Percentiles rank a stretch among this genome's conserved stretches.
phyloP scores from a whole-genome alignment of 495 filamentous ascomycete species.

The Penicillium diatomitis region DNA sequence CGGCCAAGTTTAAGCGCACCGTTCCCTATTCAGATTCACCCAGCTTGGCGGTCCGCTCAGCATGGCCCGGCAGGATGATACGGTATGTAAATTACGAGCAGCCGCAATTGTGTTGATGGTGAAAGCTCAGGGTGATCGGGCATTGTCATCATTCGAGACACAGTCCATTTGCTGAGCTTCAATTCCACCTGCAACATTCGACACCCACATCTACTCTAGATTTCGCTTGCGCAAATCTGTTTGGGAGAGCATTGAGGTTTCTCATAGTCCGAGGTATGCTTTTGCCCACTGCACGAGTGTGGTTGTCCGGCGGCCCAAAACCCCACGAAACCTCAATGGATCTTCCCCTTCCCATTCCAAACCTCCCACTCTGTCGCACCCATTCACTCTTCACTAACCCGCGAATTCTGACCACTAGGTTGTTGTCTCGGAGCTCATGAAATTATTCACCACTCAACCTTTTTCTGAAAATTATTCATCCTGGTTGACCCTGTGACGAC shows the following conservation, averaged over 20 bases:
- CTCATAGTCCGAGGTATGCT: conserved; percentile 25
- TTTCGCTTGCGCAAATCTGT: background rate
- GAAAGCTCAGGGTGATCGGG: conserved; percentile 9
- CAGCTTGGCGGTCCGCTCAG: background rate
- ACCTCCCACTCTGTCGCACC: conserved; percentile 1
- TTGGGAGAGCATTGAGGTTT: background rate
- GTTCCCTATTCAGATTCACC: background rate
- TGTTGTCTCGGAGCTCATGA: conserved; percentile 8
- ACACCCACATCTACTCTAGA: background rate
- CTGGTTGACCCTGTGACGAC: background rate
- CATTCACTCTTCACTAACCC: background rate
- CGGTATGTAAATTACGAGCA: conserved; percentile 21
- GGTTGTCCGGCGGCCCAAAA: conserved; percentile 31
- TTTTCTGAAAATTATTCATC: too few species aligned
- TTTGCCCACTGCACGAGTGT: conserved; percentile 14
- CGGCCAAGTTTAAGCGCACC: background rate
- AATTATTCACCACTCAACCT: background rate
- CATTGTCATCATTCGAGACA: conserved; percentile 3
- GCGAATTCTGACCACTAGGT: background rate
- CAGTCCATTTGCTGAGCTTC: background rate
- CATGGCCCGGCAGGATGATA: background rate
- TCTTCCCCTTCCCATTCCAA: conserved; percentile 17
- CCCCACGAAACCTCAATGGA: conserved; percentile 38
- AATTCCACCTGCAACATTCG: background rate
- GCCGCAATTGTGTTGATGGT: conserved; percentile 8